Base-by-base conservation (phyloP, 345 rosid genomes). In the Dipteronia sinensis region DNA sequence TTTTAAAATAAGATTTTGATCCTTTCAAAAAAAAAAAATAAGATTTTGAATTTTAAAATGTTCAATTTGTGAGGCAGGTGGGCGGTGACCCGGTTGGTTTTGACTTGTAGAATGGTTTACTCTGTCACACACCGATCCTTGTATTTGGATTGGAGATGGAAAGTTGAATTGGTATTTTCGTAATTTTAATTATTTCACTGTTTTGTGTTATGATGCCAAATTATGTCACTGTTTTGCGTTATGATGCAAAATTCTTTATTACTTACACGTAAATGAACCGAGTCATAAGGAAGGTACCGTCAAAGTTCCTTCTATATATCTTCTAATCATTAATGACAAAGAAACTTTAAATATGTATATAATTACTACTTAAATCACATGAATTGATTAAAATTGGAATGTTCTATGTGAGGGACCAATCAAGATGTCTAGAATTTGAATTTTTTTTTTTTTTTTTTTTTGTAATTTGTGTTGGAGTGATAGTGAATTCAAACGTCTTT, bases 81-180 rank as follows among this genome's bases (percentile, higher is more conserved):
- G 76, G 79, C 74, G 46, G 77, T 58, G 46, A 34, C 11, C 10
- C 46, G 49, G 49, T 46, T 0, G 70, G 80, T 67, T 71, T 22
- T 11, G 64, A 16, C 58, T 53, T 53, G 58, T 53, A 82, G 19
- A 58, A 83, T 61, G 40, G 71, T 71, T 81, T 80, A 77, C 80
- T 1, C 0, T 63, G 46, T 51, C 40, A 31, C 6, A 0, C 10
- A 0, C 9, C 15, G 19, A 47, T 27, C 5, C 62, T 49, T 9
- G 40, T 11, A 4, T 64, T 16, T 12, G 15, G 10, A 13, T 6
- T 12, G 15, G 10, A 13, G 17, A 49, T 13, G 17, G 4, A 3
- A 2, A 23, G 34, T 70, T 70, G 75, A 77, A 77, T 31, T 2
- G 47, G 77, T 67, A 65, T 19, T 17, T 27, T 27, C 0, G 67